Evolutionary conservation across 2,329 filamentous ascomycete species (phyloP), one percentile per base, ranked within the genome.

Genomic region (Exophiala lecanii-corni): DNA sequence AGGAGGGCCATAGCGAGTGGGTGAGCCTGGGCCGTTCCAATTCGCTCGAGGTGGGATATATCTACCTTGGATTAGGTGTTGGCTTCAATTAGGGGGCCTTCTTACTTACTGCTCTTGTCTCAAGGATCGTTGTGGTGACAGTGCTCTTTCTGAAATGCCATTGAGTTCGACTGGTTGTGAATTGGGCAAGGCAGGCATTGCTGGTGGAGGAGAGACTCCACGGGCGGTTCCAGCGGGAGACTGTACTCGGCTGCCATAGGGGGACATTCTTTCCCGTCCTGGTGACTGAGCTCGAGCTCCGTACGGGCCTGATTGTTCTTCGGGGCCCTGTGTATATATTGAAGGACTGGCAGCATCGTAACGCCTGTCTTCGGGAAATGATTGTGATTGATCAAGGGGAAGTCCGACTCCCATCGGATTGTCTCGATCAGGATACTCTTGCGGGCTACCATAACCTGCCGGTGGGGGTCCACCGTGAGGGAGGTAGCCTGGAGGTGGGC

Each of bases 291-390:
- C 66, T 59, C 75, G 71, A 15, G 82, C 61, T 4, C 81, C 81
- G 12, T 82, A 80, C 6, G 79, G 79, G 2, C 79, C 82, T 55
- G 82, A 79, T 2, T 78, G 79, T 49, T 47, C 51, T 13, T 51
- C 49, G 13, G 42, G 44, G 13, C 32, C 45, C 25, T 41, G 37
- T 13, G 50, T 50, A 31, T 53, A 53, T 9, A 53, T 30, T 10
- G 47, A 53, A 10, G 50, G 50, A 21, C 46, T 50, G 4, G 26
- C 17, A 18, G 41, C 41, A 20, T 31, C 39, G 65, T 64, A 36
- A 64, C 64, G 45, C 51, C 68, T 56, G 15, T 31, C 39, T 33
- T 52, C 50, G 19, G 47, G 25, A 19, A 41, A 49, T 9, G 48
- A 44, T 31, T 42, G 45, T 3, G 45, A 45, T 6, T 43, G 30